A percentile compares a stretch with the other conserved stretches of the same genome.
Evolutionary conservation across 495 filamentous ascomycete genomes (phyloP).

Genomic region (Aspergillus panamensis): DNA sequence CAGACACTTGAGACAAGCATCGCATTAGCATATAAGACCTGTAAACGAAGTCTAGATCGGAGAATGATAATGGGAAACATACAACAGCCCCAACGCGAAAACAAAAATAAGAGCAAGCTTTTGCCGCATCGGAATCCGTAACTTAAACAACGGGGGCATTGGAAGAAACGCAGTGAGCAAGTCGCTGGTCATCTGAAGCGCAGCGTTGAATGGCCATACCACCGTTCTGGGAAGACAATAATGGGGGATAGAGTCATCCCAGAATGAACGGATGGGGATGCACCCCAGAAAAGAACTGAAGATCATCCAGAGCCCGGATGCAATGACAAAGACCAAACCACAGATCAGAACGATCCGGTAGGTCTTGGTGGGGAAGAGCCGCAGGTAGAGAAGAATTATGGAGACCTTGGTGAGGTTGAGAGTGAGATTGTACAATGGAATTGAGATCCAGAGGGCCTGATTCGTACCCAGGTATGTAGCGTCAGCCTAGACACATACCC

Average conservation of each 20-base stretch:
- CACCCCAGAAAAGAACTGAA: slow-evolving; percentile 42
- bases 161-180: slow-evolving; percentile 47
- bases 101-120: slow-evolving; percentile 41
- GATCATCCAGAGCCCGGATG: slow-evolving; percentile 36
- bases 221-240: slow-evolving; percentile 34
- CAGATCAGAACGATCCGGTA: slow-evolving; percentile 30
- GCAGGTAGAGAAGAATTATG: slow-evolving; percentile 37
- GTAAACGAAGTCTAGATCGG: neutral
- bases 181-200: slow-evolving; percentile 47
- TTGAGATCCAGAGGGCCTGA: slow-evolving; percentile 36
- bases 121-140: slow-evolving; percentile 40
- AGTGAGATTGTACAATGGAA: slow-evolving; percentile 42
- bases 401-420: slow-evolving; percentile 46
- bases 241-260: slow-evolving; percentile 12
- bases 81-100: slow-evolving; percentile 52
- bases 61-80: slow-evolving; percentile 16
- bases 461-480: neutral
- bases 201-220: slow-evolving; percentile 42
- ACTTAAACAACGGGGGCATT: slow-evolving; percentile 35
- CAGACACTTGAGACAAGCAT: slow-evolving; percentile 30
- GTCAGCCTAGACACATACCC: neutral
- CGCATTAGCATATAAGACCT: slow-evolving; percentile 2
- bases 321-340: slow-evolving; percentile 32
- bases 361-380: slow-evolving; percentile 35
- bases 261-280: slow-evolving; percentile 32